phyloP scores from a whole-genome alignment of 2,329 filamentous ascomycete genomes.

The Fusarium domesticum region DNA sequence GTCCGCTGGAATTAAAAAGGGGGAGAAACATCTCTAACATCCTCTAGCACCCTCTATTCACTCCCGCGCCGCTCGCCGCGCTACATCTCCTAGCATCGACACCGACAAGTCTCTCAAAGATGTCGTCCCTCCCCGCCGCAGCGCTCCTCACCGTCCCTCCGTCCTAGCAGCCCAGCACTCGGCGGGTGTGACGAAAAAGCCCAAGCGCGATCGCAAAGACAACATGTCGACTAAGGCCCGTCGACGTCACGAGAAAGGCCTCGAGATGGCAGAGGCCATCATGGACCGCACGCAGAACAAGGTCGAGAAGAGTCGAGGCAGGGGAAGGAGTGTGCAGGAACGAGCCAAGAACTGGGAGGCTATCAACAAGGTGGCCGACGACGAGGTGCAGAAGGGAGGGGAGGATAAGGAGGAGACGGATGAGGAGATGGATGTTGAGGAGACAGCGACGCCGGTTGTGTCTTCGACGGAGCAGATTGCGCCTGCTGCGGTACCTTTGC shows the following conservation, averaged over 20 bases:
- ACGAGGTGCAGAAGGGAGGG: conserved; percentile 20
- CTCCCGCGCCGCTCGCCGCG: conserved; percentile 72
- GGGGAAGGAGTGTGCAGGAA: conserved; percentile 45
- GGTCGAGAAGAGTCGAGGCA: conserved; percentile 52
- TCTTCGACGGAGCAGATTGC: conserved; percentile 2
- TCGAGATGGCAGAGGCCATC: conserved; percentile 59
- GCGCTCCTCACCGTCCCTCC: conserved; percentile 51
- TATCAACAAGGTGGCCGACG: conserved; percentile 45
- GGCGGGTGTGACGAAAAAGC: conserved; percentile 66
- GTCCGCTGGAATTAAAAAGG: too few species aligned
- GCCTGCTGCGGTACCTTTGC: conserved; percentile 9
- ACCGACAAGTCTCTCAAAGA: conserved; percentile 69
- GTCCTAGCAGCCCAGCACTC: conserved; percentile 65
- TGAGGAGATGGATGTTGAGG: conserved; percentile 35
- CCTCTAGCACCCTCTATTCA: conserved; percentile 58
- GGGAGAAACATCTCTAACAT: conserved; percentile 12
- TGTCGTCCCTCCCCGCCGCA: conserved; percentile 48
- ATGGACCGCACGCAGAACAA: conserved; percentile 57
- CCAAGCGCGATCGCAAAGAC: conserved; percentile 54
- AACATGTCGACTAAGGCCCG: conserved; percentile 54
- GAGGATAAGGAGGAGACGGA: conserved; percentile 32
- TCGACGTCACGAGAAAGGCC: conserved; percentile 53
- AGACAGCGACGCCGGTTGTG: conserved; percentile 3
- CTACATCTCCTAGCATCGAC: conserved; percentile 66
- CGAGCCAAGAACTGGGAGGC: conserved; percentile 57